Base-by-base conservation (phyloP, 108 stramenopile species). In the Pelagomonas calceolata region DNA sequence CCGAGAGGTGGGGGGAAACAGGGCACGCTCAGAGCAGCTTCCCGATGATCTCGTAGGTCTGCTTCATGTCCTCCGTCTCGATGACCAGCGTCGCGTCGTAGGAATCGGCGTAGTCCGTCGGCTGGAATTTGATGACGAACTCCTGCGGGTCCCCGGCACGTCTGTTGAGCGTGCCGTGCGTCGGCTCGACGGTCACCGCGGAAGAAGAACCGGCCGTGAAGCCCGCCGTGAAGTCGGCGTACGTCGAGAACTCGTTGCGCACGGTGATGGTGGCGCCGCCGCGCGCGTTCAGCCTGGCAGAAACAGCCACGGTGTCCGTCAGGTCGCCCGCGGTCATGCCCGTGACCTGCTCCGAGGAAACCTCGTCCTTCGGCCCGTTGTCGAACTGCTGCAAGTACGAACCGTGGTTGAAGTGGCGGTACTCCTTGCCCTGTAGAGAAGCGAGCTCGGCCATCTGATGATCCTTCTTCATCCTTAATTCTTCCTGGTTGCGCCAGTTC, bases 401-500 rank as follows among this genome's bases (percentile, higher is more conserved):
- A 16, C 51, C 51, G 21, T 60, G 51, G 51, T 26, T 16, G 26
- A 26, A 4, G 51, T 17, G 7, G 7, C 4, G 21, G 51, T 60
- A 60, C 21, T 60, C 51, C 71, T 5, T 65, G 34, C 75, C 74
- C 37, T 71, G 66, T 32, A 78, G 34, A 15, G 29, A 31, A 0
- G 76, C 75, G 66, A 76, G 43, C 65, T 73, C 36, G 17, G 21
- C 9, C 12, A 76, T 72, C 32, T 76, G 68, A 34, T 37, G 43
- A 21, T 75, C 64, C 71, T 78, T 75, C 46, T 17, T 34, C 30
- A 10, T 26, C 0, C 63, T 72, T 32, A 78, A 36, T 43, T 76
- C 77, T 16, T 76, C 71, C 75, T 78, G 77, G 65, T 76, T 78
- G n/a, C 71, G 75, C 65, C 66, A 78, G 77, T 78, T 78, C 77